Conservation (phyloP, 1,284 basidiomycete genomes). For the Apiotrichum porosum region DNA sequence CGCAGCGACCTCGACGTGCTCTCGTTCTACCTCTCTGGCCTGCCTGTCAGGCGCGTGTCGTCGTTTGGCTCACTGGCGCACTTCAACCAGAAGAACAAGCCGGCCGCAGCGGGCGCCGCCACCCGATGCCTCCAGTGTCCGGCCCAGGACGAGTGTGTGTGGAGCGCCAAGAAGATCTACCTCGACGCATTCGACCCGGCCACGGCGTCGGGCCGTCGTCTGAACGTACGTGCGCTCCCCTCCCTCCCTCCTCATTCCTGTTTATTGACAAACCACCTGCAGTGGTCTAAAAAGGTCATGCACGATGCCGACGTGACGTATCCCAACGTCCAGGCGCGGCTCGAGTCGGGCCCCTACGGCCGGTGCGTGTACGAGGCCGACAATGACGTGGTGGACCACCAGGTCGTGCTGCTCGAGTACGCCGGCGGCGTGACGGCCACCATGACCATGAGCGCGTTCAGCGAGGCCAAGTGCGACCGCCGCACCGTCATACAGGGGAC, state of each 20-base stretch:
- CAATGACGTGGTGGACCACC: constrained; percentile 76
- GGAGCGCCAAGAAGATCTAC: constrained; percentile 68
- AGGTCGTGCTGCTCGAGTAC: constrained; percentile 78
- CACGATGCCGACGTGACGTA: constrained; percentile 68
- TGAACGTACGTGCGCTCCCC: background rate
- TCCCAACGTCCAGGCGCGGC: constrained; percentile 64
- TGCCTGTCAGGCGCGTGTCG: constrained; percentile 62
- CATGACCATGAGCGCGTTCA: constrained; percentile 63
- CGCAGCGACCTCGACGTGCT: constrained; percentile 76
- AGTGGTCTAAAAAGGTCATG: constrained; percentile 52
- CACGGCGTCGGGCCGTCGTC: background rate
- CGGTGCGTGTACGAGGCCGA: constrained; percentile 73
- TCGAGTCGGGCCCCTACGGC: constrained; percentile 67
- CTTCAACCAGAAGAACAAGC: constrained; percentile 69
- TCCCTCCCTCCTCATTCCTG: no score
- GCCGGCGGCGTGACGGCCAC: constrained; percentile 68
- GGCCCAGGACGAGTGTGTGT: constrained; percentile 65
- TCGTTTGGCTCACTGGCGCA: constrained; percentile 79
- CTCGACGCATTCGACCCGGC: constrained; percentile 8
- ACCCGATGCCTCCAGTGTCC: constrained; percentile 69
- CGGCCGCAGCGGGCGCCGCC: constrained; percentile 60
- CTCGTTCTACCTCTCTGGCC: constrained; percentile 57
- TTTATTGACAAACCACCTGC: background rate
- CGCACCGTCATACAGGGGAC: constrained; percentile 73
- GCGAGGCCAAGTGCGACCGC: constrained; percentile 61